A percentile compares a stretch with the other conserved stretches of the same genome.
phyloP scores from a whole-genome alignment of 352 stramenopile species.

The Pythium oligandrum region DNA sequence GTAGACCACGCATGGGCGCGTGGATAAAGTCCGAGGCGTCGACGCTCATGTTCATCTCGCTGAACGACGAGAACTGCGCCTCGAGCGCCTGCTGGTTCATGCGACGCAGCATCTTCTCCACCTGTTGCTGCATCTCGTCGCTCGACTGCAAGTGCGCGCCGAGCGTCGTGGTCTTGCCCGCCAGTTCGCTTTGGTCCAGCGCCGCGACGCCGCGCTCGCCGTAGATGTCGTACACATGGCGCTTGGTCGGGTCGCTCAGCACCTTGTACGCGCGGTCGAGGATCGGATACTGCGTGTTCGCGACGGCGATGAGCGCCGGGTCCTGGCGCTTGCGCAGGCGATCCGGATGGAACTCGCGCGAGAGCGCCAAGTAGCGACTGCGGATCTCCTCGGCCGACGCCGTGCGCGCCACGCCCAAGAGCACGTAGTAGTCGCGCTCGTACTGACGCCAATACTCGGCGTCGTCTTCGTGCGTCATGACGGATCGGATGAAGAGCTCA shows the following conservation, averaged over 20 bases:
- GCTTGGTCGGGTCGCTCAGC: conserved; percentile 58
- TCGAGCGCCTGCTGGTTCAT: conserved; percentile 70
- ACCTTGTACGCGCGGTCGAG: conserved; percentile 83
- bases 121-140: conserved; percentile 50
- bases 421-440: conserved; percentile 82
- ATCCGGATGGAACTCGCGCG: conserved; percentile 84
- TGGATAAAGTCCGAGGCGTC: conserved; percentile 71
- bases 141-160: conserved; percentile 40
- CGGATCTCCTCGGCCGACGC: conserved; percentile 64
- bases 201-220: conserved; percentile 65
- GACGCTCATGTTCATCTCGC: conserved; percentile 76
- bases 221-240: conserved; percentile 72
- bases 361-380: conserved; percentile 59
- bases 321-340: conserved; percentile 44
- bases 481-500: too few relatives aligned
- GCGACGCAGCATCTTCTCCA: conserved; percentile 52
- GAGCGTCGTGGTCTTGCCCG: conserved; percentile 21
- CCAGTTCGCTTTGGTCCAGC: conserved; percentile 50
- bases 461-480: conserved; percentile 10
- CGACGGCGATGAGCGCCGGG: conserved; percentile 45
- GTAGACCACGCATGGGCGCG: conserved; percentile 52
- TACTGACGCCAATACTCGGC: conserved; percentile 42
- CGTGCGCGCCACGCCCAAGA: conserved; percentile 59
- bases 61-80: conserved; percentile 74
- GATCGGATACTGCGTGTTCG: conserved; percentile 74